phyloP scores from a whole-genome alignment of 495 filamentous ascomycete genomes.

The Lasiosphaeria miniovina region DNA sequence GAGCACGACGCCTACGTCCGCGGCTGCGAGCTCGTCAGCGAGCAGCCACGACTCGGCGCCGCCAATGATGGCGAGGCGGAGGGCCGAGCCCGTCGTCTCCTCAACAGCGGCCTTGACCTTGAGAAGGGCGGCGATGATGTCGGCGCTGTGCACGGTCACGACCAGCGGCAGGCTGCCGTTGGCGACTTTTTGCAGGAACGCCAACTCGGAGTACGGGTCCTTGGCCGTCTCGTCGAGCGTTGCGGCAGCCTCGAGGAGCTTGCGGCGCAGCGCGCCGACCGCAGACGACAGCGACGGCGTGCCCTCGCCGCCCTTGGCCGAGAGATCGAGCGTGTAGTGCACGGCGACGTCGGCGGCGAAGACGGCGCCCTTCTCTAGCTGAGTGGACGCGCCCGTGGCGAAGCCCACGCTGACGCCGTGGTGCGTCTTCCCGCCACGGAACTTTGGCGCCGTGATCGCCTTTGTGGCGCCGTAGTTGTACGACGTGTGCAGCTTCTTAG shows the following conservation, averaged over 20 bases:
- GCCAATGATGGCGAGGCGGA: conserved; percentile 45
- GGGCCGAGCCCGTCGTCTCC: conserved; percentile 13
- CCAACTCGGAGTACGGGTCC: conserved; percentile 38
- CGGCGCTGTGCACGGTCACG: conserved; percentile 46
- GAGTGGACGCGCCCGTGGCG: conserved; percentile 35
- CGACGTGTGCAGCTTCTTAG: conserved; percentile 42
- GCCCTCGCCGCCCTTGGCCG: conserved; percentile 31
- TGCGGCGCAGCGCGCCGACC: conserved; percentile 36
- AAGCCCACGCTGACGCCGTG: conserved; percentile 48
- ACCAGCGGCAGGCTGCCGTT: conserved; percentile 35
- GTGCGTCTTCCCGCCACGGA: conserved; percentile 31
- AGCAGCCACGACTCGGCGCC: conserved; percentile 49
- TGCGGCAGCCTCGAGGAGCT: conserved; percentile 40
- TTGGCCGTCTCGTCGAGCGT: conserved; percentile 21
- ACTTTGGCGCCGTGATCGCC: conserved; percentile 44
- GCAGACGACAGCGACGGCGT: conserved; percentile 40
- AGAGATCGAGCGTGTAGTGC: conserved; percentile 42
- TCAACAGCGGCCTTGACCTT: conserved; percentile 40
- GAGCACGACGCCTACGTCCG: conserved; percentile 47
- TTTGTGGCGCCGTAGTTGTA: conserved; percentile 45
- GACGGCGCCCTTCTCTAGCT: conserved; percentile 34
- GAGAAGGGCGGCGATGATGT: conserved; percentile 40
- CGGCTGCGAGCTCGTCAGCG: conserved; percentile 44
- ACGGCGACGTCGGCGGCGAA: conserved; percentile 41
- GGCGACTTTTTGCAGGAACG: conserved; percentile 39